Percentiles rank a stretch among this genome's conserved stretches.
Conservation (phyloP, 495 filamentous ascomycete genomes). For the Extremus antarcticus region DNA sequence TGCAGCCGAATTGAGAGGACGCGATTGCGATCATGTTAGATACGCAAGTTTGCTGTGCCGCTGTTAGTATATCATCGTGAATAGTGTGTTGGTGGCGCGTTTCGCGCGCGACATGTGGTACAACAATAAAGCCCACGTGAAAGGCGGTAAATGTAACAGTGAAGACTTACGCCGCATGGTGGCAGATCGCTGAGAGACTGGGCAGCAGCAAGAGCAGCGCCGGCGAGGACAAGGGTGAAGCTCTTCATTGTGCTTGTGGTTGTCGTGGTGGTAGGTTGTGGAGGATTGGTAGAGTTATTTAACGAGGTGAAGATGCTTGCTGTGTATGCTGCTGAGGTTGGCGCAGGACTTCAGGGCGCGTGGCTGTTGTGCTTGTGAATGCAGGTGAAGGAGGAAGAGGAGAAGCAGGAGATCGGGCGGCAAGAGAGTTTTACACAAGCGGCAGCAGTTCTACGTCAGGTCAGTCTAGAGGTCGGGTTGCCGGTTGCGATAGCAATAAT, state of each 20-base stretch:
- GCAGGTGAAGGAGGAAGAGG: not conserved
- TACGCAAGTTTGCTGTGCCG: slow-evolving; percentile 53
- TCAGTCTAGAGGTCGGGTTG: too few species aligned
- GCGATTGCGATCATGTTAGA: slow-evolving; percentile 61
- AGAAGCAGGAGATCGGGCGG: not conserved
- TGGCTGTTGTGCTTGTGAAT: not conserved
- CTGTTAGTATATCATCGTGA: not conserved
- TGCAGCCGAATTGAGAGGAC: slow-evolving; percentile 47
- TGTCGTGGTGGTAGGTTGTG: not conserved
- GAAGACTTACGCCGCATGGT: slow-evolving; percentile 22
- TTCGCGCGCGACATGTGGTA: not conserved
- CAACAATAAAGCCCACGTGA: too few species aligned
- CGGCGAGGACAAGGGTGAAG: slow-evolving; percentile 27
- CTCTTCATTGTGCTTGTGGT: slow-evolving; percentile 26
- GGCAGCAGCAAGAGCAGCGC: slow-evolving; percentile 25
- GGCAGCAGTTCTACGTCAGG: too few species aligned
- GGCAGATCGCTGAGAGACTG: slow-evolving; percentile 22
- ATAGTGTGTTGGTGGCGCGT: slow-evolving; percentile 3
- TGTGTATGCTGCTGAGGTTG: not conserved
- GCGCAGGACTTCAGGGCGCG: not conserved
- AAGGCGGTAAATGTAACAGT: not conserved
- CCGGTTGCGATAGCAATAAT: too few species aligned
- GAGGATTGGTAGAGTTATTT: not conserved
- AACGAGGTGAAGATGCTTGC: not conserved
- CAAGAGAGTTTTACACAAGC: too few species aligned